Evolutionary conservation across 2,329 filamentous ascomycete genomes (phyloP).

Genomic region (Monilinia polystroma): DNA sequence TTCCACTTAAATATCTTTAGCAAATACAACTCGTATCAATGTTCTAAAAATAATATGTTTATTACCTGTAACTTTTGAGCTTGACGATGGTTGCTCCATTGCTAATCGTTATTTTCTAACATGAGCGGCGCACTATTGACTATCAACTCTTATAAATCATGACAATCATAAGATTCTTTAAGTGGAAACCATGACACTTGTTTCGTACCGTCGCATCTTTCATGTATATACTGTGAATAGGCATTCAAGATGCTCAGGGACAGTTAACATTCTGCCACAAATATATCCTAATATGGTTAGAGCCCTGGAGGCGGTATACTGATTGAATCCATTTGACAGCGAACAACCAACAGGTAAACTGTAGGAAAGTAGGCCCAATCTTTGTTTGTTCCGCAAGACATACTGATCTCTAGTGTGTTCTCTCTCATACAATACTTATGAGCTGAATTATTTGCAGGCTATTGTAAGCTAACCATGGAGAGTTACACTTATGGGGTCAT

Average conservation of each 20-base stretch:
- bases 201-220: constrained; percentile 9
- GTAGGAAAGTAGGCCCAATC: neutral
- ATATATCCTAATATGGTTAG: neutral
- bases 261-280: neutral
- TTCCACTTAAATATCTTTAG: constrained; percentile 63
- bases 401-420: neutral
- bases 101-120: constrained; percentile 32
- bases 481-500: neutral
- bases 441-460: neutral
- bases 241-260: neutral
- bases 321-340: too few species aligned
- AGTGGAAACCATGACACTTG: constrained; percentile 5
- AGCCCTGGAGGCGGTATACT: neutral
- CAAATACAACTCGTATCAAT: neutral
- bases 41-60: neutral
- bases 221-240: constrained; percentile 1
- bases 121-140: neutral
- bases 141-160: constrained; percentile 13
- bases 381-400: neutral
- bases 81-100: constrained; percentile 68
- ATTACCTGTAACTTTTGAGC: constrained; percentile 74
- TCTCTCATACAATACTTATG: neutral
- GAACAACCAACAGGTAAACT: neutral
- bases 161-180: constrained; percentile 16
- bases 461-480: neutral